Evolutionary conservation across 768 basidiomycete species (phyloP), one percentile per base, ranked within the genome.

Genomic region (Mycena metata): DNA sequence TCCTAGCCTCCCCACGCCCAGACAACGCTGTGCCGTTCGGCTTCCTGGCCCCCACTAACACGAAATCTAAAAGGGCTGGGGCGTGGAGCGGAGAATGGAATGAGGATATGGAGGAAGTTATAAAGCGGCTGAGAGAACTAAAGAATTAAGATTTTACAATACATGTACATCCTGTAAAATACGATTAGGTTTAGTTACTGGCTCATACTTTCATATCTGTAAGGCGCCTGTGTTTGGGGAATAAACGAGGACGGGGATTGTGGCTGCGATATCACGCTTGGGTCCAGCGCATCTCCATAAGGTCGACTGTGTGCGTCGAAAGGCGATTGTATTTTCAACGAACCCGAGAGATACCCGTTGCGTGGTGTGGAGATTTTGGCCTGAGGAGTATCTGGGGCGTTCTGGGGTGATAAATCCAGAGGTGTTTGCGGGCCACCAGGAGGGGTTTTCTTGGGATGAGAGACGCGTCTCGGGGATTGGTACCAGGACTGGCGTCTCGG

Each of bases 191-290:
- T 13, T 33, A 21, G 24, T 71, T 61, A 75, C 60, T 81, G 78
- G 64, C 76, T 79, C 66, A 78, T 74, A 66, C 75, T 81, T 73
- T 86, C 87, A 69, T 88, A 88, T 45, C 78, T 76, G 68, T 88
- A 89, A 5, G 85, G 84, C 33, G 88, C 86, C 72, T 89, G 88
- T 2, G 87, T 88, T 70, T 84, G 86, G 26, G 50, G 26, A 19
- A 71, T 46, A 42, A 68, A 71, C 7, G 69, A 39, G 21, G 46
- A 2, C 4, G 51, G n/a, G 19, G 39, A 30, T 47, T 24, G 39
- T 3, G 67, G 42, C 23, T 61, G 55, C 15, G 55, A 58, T 11
- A 71, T 17, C 5, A 41, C 33, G 21, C 16, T 43, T 3, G 66
- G 67, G 43, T 68, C 55, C 3, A 61, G n/a, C 8, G 60, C 52